A percentile compares a stretch with the other conserved stretches of the same genome.
These are phyloP conservation scores for Penicillium sp. DNA, from an alignment of 2,329 filamentous ascomycete species.

Conservation along the genomic window DNA sequence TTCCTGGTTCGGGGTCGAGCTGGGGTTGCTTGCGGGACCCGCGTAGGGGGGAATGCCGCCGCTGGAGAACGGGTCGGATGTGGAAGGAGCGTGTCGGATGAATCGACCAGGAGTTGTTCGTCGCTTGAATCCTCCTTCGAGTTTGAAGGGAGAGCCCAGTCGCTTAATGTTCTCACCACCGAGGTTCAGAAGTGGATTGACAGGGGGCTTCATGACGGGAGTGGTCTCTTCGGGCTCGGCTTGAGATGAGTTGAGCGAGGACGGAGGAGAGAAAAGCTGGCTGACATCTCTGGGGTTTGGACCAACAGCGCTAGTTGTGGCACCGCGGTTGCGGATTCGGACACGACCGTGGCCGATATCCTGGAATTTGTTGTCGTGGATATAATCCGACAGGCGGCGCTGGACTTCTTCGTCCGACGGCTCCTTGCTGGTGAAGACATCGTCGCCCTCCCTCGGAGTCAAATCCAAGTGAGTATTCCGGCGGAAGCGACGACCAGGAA, in stretches of 20 bases:
- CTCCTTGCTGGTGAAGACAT: constrained; percentile 35
- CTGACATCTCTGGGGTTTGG: constrained; percentile 56
- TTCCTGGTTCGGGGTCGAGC: constrained; percentile 19
- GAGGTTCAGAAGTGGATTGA: constrained; percentile 37
- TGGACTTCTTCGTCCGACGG: constrained; percentile 64
- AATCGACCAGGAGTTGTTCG: constrained; percentile 34
- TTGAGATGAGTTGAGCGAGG: constrained; percentile 34
- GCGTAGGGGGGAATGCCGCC: constrained; percentile 26
- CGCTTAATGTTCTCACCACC: constrained; percentile 48
- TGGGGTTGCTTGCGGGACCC: constrained; percentile 14
- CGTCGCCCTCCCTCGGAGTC: constrained; percentile 57
- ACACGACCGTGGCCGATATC: constrained; percentile 61
- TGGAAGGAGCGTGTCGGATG: constrained; percentile 46
- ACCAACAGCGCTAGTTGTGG: constrained; percentile 62
- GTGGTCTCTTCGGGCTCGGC: constrained; percentile 29
- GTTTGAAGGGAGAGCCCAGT: constrained; percentile 53
- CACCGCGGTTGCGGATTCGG: constrained; percentile 64
- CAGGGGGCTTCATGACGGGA: constrained; percentile 26
- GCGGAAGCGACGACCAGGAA: constrained; percentile 46
- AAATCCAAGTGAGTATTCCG: constrained; percentile 61
- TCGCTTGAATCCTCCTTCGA: constrained; percentile 41
- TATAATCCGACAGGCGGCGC: constrained; percentile 56
- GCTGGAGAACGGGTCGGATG: constrained; percentile 49
- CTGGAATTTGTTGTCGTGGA: constrained; percentile 40
- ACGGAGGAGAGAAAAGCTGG: constrained; percentile 59